Base-by-base conservation (phyloP, 345 rosid genomes). In the Isatis tinctoria region DNA sequence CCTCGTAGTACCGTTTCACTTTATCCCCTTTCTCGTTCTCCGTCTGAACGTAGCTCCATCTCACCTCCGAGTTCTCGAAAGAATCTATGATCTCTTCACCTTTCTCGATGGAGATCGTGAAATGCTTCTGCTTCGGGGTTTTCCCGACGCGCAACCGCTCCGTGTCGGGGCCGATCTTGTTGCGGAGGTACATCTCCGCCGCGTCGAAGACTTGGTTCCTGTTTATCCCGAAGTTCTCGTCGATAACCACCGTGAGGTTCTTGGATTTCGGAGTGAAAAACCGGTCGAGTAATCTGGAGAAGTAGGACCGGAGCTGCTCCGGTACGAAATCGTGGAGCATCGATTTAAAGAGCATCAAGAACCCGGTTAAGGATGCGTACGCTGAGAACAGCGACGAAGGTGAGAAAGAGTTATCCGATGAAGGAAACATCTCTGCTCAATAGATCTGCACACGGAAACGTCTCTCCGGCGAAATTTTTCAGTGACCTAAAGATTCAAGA, bases 171-270 rank as follows among this genome's bases (percentile, higher is more conserved):
- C 79, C 78, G 51, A 85, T 80, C 44, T 82, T 85, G 82, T 81
- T 67, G 4, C 76, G 76, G 53, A 85, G 83, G 17, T 85, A 87
- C 45, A 75, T 36, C 72, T 82, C 87, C 17, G 85, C 82, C 6
- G 88, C 87, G 20, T 73, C 82, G 52, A 61, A 83, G 14, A 83
- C 79, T 44, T 83, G 78, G 45, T 87, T 85, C 22, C 69, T 22
- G 14, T 77, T 36, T 0, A 64, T 16, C 6, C 86, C 84, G 36
- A 45, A 65, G 51, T 3, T 2, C 69, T 85, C 83, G 35, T 87
- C 85, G 41, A 85, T 49, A 27, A 81, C 37, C 0, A 85, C 30
- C 0, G 81, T 83, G 16, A 77, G 67, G 37, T 65, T 26, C 13
- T 43, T 53, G 2, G 82, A 72, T 24, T 44, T 74, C 1, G 80